A percentile compares a stretch with the other conserved stretches of the same genome.
Evolutionary conservation across 2,329 filamentous ascomycete genomes (phyloP).

Genomic region (Furcasterigmium furcatum): DNA sequence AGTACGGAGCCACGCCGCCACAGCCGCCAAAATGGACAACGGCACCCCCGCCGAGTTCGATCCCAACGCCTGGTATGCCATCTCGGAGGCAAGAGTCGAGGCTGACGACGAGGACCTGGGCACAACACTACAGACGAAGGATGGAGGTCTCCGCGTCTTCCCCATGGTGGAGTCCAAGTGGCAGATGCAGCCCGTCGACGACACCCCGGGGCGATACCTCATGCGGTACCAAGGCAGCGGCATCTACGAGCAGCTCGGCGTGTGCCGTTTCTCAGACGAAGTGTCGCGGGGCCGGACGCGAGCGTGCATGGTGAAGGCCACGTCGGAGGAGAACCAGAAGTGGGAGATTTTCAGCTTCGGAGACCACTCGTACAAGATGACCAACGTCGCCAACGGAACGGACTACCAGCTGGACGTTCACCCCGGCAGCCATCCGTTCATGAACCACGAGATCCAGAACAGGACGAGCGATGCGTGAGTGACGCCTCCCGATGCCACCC

Average conservation of each 20-base stretch:
- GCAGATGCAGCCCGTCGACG: slow-evolving; percentile 23
- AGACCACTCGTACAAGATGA: slow-evolving; percentile 21
- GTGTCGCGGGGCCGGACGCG: slow-evolving; percentile 19
- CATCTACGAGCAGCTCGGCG: slow-evolving; percentile 22
- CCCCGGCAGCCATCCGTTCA: slow-evolving; percentile 23
- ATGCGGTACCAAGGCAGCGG: slow-evolving; percentile 22
- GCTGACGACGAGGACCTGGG: slow-evolving; percentile 9
- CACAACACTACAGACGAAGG: slow-evolving; percentile 10
- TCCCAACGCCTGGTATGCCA: slow-evolving; percentile 29
- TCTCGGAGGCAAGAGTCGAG: slow-evolving; percentile 31
- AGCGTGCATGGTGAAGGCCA: slow-evolving; percentile 22
- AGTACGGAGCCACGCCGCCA: too few relatives aligned
- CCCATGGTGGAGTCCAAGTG: slow-evolving; percentile 13
- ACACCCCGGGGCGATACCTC: slow-evolving; percentile 23
- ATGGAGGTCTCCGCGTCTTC: slow-evolving; percentile 18
- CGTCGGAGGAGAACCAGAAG: slow-evolving; percentile 21
- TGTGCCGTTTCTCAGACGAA: slow-evolving; percentile 20
- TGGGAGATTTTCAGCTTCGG: slow-evolving; percentile 28
- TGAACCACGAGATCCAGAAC: slow-evolving; percentile 20
- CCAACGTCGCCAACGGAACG: slow-evolving; percentile 27
- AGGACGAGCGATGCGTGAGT: slow-evolving; percentile 1
- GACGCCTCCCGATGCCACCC: slow-evolving; percentile 1
- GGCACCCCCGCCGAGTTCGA: slow-evolving; percentile 22
- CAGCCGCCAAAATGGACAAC: not conserved
- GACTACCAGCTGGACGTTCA: slow-evolving; percentile 27